Conservation (phyloP, 148 eudicot species). For the Diospyros lotus region DNA sequence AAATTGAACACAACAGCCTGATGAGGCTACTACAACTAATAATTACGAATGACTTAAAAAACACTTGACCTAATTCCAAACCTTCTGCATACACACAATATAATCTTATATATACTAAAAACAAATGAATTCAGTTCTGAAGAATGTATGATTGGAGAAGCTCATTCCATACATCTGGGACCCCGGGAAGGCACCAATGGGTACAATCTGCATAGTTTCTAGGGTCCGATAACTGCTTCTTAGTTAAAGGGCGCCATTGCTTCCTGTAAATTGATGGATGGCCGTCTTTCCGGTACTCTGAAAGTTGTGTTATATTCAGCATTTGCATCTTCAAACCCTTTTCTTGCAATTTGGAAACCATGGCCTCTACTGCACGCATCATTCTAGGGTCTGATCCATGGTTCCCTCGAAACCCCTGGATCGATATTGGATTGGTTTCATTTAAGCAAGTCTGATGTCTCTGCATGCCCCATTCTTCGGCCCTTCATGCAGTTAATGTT, state of each 20-base stretch:
- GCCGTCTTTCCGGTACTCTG: conserved; percentile 6
- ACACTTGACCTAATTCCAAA: too few species aligned
- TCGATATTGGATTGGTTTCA: background rate
- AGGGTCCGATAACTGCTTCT: background rate
- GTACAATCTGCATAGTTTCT: conserved; percentile 1
- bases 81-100: too few species aligned
- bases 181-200: conserved; percentile 11
- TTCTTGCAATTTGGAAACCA: background rate
- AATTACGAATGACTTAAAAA: too few species aligned
- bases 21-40: too few species aligned
- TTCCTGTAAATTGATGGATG: conserved; percentile 8
- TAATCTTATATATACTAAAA: too few species aligned
- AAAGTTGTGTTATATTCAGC: conserved; percentile 6
- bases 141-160: conserved; percentile 1
- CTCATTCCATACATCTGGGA: conserved; percentile 1
- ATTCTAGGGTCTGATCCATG: background rate
- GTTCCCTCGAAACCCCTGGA: background rate
- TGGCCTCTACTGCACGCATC: background rate
- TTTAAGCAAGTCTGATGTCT: background rate
- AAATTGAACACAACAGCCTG: too few species aligned
- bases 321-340: background rate
- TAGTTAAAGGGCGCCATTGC: background rate
- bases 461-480: background rate
- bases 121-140: background rate
- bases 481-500: background rate